These are phyloP conservation scores for Mitragyna speciosa DNA, from an alignment of 257 asterid species.

Conservation along the genomic window DNA sequence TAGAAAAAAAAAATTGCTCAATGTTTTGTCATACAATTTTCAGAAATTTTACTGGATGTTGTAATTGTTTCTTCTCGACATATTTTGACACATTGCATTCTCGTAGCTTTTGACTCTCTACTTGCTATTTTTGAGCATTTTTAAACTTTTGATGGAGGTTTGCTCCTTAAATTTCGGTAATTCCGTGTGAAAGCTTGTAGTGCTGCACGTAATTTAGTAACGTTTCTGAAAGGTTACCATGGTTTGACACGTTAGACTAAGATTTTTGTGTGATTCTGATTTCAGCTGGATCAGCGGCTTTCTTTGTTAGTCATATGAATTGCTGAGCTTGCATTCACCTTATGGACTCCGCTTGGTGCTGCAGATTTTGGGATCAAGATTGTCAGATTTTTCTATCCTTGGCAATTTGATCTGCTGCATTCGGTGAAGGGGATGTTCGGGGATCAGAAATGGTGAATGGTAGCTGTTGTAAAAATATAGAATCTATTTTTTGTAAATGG, in stretches of 20 bases:
- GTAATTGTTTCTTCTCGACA: neutral
- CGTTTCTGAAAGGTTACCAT: neutral
- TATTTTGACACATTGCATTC: neutral
- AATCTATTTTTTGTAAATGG: conserved; percentile 55
- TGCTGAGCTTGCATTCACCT: conserved; percentile 1
- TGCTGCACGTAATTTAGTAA: neutral
- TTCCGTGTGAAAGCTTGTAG: neutral
- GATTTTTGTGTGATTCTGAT: neutral
- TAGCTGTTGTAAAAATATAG: conserved; percentile 50
- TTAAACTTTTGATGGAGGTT: neutral
- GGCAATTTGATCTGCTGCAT: conserved; percentile 14
- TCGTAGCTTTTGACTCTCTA: neutral
- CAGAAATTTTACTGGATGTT: neutral
- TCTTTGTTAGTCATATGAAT: neutral
- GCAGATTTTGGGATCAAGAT: neutral
- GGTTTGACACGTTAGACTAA: neutral
- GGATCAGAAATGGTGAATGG: conserved; percentile 49
- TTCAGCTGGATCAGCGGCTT: conserved; percentile 1
- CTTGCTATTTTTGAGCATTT: neutral
- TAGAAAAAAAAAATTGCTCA: neutral
- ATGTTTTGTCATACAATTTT: neutral
- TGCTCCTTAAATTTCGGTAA: neutral
- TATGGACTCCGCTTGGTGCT: neutral
- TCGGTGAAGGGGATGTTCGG: conserved; percentile 22
- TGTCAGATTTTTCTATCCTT: neutral